Evolutionary conservation across 2,329 filamentous ascomycete genomes (phyloP).

Genomic region (Stemphylium vesicarium): DNA sequence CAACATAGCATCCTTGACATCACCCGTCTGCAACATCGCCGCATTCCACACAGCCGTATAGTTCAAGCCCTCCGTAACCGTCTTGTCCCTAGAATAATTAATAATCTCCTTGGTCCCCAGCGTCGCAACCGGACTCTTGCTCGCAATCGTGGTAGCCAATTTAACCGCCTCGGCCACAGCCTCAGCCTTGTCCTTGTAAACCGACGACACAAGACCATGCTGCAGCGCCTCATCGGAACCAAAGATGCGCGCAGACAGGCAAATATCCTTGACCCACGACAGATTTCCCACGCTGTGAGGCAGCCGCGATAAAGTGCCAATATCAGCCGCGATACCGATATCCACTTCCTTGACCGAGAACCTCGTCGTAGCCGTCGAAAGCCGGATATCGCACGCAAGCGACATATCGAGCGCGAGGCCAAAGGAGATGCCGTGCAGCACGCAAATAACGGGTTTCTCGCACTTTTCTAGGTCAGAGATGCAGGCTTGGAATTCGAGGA

Average conservation of each 20-base stretch:
- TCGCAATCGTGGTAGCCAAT: constrained; percentile 69
- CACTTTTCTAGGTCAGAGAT: constrained; percentile 81
- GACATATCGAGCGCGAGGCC: constrained; percentile 59
- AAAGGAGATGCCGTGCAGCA: constrained; percentile 46
- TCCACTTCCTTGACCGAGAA: constrained; percentile 83
- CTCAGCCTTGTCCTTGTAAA: constrained; percentile 65
- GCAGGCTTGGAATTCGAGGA: constrained; percentile 80
- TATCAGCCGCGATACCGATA: constrained; percentile 79
- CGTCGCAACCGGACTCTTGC: constrained; percentile 86
- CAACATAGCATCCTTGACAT: constrained; percentile 75
- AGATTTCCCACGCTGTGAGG: constrained; percentile 74
- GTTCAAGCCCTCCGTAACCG: constrained; percentile 75
- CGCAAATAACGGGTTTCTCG: constrained; percentile 68
- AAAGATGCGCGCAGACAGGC: constrained; percentile 73
- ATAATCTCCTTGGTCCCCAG: constrained; percentile 87
- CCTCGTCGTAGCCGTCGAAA: constrained; percentile 65
- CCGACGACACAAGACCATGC: constrained; percentile 73
- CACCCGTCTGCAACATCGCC: constrained; percentile 78
- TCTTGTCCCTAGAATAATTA: constrained; percentile 80
- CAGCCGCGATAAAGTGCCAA: constrained; percentile 75
- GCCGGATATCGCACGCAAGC: constrained; percentile 72
- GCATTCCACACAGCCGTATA: constrained; percentile 91
- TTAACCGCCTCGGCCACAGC: constrained; percentile 68
- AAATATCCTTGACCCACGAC: constrained; percentile 82
- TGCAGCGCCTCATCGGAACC: constrained; percentile 69